A percentile compares a stretch with the other conserved stretches of the same genome.
Evolutionary conservation across 1,284 basidiomycete species (phyloP).

Genomic region (Calocybe gambosa): DNA sequence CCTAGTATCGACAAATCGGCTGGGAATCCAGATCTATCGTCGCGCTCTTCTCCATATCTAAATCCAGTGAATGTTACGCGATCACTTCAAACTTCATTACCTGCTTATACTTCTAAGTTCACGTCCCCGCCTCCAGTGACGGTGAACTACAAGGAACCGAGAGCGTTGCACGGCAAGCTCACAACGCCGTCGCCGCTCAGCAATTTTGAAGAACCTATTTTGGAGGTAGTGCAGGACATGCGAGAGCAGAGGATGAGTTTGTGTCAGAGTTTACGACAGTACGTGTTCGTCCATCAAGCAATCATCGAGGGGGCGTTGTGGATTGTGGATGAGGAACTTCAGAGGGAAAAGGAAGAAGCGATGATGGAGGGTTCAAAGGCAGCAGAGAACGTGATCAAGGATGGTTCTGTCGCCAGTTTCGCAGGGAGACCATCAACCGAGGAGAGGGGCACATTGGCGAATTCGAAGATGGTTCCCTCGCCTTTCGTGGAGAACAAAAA

Average conservation of each 20-base stretch:
- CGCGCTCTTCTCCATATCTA: neutral
- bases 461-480: neutral
- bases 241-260: conserved; percentile 88
- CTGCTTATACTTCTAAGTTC: neutral
- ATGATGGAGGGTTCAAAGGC: conserved; percentile 5
- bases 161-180: conserved; percentile 43
- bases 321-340: conserved; percentile 70
- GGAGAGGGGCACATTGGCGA: neutral
- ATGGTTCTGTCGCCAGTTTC: neutral
- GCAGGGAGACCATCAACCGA: neutral
- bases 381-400: neutral
- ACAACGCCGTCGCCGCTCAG: conserved; percentile 55
- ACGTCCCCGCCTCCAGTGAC: neutral
- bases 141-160: conserved; percentile 54
- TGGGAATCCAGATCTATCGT: neutral
- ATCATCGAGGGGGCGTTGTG: conserved; percentile 77
- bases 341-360: conserved; percentile 26
- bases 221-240: conserved; percentile 80
- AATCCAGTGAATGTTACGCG: neutral
- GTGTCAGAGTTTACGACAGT: conserved; percentile 85
- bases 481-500: conserved; percentile 1
- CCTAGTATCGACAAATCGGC: neutral
- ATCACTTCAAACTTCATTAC: neutral
- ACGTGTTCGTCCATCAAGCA: conserved; percentile 84
- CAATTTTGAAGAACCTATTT: conserved; percentile 66